Conservation (phyloP, 2,329 filamentous ascomycete species). For the Beauveria caledonica region DNA sequence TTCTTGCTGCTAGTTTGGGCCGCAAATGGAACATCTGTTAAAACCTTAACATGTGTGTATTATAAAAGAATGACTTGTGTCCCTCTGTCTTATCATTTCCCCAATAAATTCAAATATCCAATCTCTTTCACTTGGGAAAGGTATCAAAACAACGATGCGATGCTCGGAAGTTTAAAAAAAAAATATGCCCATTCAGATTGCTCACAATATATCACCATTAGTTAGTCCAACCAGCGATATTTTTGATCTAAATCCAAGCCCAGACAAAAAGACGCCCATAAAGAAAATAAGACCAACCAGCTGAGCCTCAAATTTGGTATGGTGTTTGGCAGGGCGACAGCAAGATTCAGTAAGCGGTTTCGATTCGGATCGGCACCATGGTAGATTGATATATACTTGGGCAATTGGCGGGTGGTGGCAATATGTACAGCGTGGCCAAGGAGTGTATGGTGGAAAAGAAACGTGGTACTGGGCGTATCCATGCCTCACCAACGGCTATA, state of each 20-base stretch:
- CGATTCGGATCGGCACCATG: not conserved
- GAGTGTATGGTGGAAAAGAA: not conserved
- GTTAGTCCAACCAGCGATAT: not conserved
- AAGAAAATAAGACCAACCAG: too few relatives aligned
- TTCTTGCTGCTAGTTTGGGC: too few relatives aligned
- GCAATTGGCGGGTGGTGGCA: not conserved
- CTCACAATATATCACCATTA: not conserved
- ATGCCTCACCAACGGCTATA: not conserved
- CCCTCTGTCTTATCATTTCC: not conserved
- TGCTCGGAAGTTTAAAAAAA: not conserved
- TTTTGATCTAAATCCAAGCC: not conserved
- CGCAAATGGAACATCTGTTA: too few relatives aligned
- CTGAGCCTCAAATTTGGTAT: not conserved
- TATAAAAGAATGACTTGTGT: not conserved
- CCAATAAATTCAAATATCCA: not conserved
- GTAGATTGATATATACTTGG: not conserved
- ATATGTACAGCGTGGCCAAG: constrained; percentile 2
- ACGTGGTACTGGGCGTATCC: not conserved
- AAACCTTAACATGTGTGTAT: not conserved
- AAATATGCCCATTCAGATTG: not conserved
- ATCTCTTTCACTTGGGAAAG: not conserved
- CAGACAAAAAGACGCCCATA: not conserved
- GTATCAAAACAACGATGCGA: not conserved
- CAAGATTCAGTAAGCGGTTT: not conserved
- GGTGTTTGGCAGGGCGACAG: not conserved